A percentile compares a stretch with the other conserved stretches of the same genome.
Evolutionary conservation across 805 yeast genomes (phyloP).

Genomic region (Clavispora asparagi): DNA sequence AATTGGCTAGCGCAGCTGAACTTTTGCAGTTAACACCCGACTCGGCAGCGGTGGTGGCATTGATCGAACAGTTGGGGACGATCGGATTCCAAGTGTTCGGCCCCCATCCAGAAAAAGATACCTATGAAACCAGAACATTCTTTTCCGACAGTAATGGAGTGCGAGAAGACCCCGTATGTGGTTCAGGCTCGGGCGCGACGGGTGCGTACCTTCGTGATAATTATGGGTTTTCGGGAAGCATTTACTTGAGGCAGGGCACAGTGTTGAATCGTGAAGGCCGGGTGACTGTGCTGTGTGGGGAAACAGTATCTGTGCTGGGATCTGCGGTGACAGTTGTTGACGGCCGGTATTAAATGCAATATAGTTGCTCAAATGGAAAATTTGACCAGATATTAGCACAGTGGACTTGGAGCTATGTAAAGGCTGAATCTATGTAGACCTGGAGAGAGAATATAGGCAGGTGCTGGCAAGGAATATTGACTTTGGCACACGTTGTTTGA

Average conservation of each 20-base stretch:
- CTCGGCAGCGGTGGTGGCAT: conserved; percentile 13
- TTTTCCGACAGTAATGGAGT: conserved; percentile 34
- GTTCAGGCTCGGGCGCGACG: conserved; percentile 39
- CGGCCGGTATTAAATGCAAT: conserved; percentile 18
- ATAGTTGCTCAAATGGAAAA: too few species aligned
- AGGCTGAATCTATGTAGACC: too few species aligned
- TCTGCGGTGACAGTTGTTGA: conserved; percentile 30
- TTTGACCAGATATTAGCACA: too few species aligned
- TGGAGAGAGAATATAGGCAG: too few species aligned
- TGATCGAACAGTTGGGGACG: conserved; percentile 15
- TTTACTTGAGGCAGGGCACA: conserved; percentile 16
- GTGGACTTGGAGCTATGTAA: too few species aligned
- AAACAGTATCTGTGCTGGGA: conserved; percentile 34
- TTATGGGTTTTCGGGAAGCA: conserved; percentile 2
- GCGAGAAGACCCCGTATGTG: conserved; percentile 53
- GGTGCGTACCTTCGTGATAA: conserved; percentile 18
- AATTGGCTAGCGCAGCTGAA: conserved; percentile 24
- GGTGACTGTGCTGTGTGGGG: conserved; percentile 16
- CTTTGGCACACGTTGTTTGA: too few species aligned
- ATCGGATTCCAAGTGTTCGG: conserved; percentile 40
- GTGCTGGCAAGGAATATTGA: too few species aligned
- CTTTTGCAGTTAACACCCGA: conserved; percentile 32
- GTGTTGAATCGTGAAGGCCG: conserved; percentile 35
- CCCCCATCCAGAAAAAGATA: conserved; percentile 13
- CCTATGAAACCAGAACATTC: conserved; percentile 34